A percentile compares a stretch with the other conserved stretches of the same genome.
Evolutionary conservation across 768 basidiomycete species (phyloP).

Genomic region (Suillus luteus): DNA sequence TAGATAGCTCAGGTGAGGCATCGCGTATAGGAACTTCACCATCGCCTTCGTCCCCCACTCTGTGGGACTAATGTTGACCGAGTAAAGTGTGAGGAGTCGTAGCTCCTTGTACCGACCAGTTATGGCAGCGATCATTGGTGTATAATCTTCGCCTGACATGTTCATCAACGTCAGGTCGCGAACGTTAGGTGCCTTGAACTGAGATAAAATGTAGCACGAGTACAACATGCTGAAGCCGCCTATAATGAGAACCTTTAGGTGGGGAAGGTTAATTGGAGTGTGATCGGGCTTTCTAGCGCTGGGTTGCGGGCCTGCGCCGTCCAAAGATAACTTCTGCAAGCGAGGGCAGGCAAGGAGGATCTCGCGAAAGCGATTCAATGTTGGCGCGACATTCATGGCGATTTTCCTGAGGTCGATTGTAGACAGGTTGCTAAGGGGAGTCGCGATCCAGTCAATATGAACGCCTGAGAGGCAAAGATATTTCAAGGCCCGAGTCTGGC

Average conservation of each 20-base stretch:
- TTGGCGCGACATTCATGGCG: conserved; percentile 52
- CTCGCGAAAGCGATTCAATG: conserved; percentile 50
- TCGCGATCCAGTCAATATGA: conserved; percentile 58
- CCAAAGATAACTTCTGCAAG: conserved; percentile 57
- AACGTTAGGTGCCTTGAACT: conserved; percentile 58
- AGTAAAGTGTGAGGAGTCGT: conserved; percentile 54
- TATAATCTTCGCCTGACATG: conserved; percentile 52
- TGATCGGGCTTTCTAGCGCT: conserved; percentile 31
- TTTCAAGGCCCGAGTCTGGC: conserved; percentile 43
- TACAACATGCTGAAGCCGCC: conserved; percentile 55
- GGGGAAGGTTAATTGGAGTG: conserved; percentile 47
- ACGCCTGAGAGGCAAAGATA: conserved; percentile 60
- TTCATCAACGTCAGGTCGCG: conserved; percentile 60
- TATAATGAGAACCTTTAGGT: conserved; percentile 54
- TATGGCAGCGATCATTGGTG: conserved; percentile 47
- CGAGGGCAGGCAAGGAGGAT: conserved; percentile 51
- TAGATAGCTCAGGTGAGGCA: conserved; percentile 55
- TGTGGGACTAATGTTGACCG: conserved; percentile 39
- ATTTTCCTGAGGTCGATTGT: conserved; percentile 67
- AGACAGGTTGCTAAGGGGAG: conserved; percentile 53
- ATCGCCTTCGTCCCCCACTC: conserved; percentile 32
- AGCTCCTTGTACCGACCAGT: conserved; percentile 53
- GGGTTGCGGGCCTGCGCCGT: conserved; percentile 58
- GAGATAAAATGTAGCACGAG: conserved; percentile 47
- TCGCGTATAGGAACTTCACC: conserved; percentile 55